Percentiles rank a stretch among this genome's conserved stretches.
phyloP scores from a whole-genome alignment of 179 eudicot genomes.

The Amaranthus tricolor region DNA sequence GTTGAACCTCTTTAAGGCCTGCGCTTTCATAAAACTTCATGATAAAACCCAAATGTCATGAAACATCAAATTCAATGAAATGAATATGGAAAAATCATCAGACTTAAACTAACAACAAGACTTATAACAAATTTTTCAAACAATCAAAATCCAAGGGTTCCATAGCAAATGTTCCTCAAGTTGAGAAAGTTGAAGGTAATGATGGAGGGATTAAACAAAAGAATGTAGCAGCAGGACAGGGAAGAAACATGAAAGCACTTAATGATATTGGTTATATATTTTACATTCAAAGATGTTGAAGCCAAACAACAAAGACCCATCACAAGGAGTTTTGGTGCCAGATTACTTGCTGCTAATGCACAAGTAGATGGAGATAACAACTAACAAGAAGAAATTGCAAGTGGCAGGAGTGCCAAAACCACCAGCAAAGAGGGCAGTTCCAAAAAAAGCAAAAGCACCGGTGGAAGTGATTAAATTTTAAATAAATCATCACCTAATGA shows the following conservation, averaged over 20 bases:
- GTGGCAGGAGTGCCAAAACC: slow-evolving; percentile 37
- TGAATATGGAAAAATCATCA: no score
- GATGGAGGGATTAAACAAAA: no score
- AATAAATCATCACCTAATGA: no score
- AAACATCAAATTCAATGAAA: no score
- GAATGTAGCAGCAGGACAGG: slow-evolving; percentile 39
- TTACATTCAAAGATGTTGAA: slow-evolving; percentile 39
- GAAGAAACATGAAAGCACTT: slow-evolving; percentile 66
- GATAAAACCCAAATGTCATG: no score
- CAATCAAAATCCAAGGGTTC: slow-evolving; percentile 32
- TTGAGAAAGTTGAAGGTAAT: slow-evolving; percentile 45
- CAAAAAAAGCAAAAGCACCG: slow-evolving; percentile 46
- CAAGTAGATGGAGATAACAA: slow-evolving; percentile 44
- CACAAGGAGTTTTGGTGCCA: slow-evolving; percentile 87
- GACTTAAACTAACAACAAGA: no score
- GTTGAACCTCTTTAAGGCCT: no score
- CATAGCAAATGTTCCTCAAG: slow-evolving; percentile 29
- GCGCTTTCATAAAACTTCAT: no score
- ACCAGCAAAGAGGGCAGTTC: slow-evolving; percentile 36
- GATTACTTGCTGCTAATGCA: slow-evolving; percentile 77
- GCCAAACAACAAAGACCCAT: slow-evolving; percentile 65
- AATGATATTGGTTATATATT: slow-evolving; percentile 84
- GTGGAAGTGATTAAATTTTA: slow-evolving; percentile 57
- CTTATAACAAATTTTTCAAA: no score
- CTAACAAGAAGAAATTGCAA: slow-evolving; percentile 42